Evolutionary conservation across 2,329 filamentous ascomycete genomes (phyloP).

Genomic region (Thermothelomyces thermophilus): DNA sequence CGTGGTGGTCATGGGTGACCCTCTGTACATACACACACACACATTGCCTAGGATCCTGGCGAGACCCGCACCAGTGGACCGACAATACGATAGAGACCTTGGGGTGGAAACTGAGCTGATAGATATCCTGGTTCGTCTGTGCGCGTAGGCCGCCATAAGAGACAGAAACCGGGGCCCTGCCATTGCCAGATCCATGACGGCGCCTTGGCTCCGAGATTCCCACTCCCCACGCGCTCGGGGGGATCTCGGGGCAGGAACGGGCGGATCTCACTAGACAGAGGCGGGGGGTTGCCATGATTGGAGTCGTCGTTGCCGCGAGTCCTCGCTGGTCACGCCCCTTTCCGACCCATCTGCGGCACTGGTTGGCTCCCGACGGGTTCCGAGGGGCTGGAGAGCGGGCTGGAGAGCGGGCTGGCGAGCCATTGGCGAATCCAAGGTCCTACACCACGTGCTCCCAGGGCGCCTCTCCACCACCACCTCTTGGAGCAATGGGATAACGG

Average conservation of each 20-base stretch:
- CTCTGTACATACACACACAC: too few species aligned
- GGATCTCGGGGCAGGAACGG: constrained; percentile 2
- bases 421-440: constrained; percentile 11
- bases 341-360: constrained; percentile 12
- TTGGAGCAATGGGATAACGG: not conserved
- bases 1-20: constrained; percentile 6
- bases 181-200: constrained; percentile 13
- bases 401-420: constrained; percentile 8
- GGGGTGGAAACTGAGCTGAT: constrained; percentile 5
- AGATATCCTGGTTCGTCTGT: constrained; percentile 7
- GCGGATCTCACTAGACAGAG: not conserved
- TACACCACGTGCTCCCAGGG: constrained; percentile 15
- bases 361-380: constrained; percentile 7
- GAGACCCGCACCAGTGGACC: constrained; percentile 13
- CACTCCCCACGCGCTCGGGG: not conserved
- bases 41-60: constrained; percentile 7
- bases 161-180: not conserved
- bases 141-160: constrained; percentile 1
- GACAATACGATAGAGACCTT: not conserved
- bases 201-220: constrained; percentile 3
- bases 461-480: constrained; percentile 5
- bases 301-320: constrained; percentile 5
- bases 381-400: constrained; percentile 9
- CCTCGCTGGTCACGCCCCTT: constrained; percentile 8
- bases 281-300: constrained; percentile 9